These are phyloP conservation scores for Flaveria floridana DNA, from an alignment of 140 eudicot genomes.

Conservation along the genomic window DNA sequence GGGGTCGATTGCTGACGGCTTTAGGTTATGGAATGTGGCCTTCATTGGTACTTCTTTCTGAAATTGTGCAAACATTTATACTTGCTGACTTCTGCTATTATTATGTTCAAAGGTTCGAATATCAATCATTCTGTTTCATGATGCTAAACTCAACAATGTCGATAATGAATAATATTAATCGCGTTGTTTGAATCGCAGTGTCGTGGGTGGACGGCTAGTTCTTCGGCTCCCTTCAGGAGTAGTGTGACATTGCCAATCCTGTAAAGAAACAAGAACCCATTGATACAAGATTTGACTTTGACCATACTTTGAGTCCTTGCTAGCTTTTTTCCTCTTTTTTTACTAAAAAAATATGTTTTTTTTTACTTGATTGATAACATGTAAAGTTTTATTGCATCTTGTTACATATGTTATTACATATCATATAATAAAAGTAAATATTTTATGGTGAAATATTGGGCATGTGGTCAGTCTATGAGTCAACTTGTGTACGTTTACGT, in stretches of 20 bases:
- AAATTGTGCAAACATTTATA: conserved; percentile 57
- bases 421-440: conserved; percentile 3
- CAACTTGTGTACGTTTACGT: too few relatives aligned
- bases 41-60: conserved; percentile 46
- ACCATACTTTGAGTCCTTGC: background rate
- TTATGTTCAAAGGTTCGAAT: conserved; percentile 47
- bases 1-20: conserved; percentile 48
- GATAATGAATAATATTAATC: background rate
- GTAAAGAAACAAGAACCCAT: conserved; percentile 16
- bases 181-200: conserved; percentile 35
- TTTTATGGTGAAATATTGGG: background rate
- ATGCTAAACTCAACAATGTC: background rate
- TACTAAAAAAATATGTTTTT: background rate
- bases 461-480: background rate
- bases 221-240: conserved; percentile 57
- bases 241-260: conserved; percentile 30
- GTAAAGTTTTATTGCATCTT: conserved; percentile 23
- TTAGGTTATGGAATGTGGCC: conserved; percentile 59
- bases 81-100: conserved; percentile 57
- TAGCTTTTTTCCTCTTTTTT: background rate
- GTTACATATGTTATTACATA: background rate
- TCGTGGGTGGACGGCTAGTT: conserved; percentile 54
- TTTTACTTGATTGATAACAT: conserved; percentile 11
- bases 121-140: background rate
- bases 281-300: background rate